phyloP scores from a whole-genome alignment of 2,329 filamentous ascomycete genomes.

The Parasarocladium wereldwijsianum region DNA sequence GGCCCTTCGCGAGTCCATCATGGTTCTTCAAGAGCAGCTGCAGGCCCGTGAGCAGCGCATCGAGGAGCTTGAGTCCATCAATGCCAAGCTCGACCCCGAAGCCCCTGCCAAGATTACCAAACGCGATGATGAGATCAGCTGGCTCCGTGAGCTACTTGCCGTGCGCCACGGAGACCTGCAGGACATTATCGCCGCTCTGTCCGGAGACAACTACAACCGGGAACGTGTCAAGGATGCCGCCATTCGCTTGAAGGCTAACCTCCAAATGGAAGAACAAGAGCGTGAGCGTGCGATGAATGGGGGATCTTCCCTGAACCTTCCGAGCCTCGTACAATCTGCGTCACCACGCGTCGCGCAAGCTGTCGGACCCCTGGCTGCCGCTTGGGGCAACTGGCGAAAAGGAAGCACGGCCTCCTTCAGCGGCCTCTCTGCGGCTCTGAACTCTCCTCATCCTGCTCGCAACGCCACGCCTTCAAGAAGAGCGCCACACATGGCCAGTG shows the following conservation, averaged over 20 bases:
- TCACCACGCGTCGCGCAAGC: conserved; percentile 75
- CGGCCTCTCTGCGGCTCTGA: conserved; percentile 31
- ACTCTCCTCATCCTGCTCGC: conserved; percentile 24
- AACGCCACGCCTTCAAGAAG: conserved; percentile 47
- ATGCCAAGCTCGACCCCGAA: conserved; percentile 58
- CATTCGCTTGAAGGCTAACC: conserved; percentile 81
- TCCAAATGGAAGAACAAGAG: conserved; percentile 97
- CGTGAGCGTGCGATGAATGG: conserved; percentile 71
- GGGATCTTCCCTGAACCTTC: conserved; percentile 50
- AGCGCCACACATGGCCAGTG: conserved; percentile 34
- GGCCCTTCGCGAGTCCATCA: conserved; percentile 86
- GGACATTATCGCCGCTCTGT: conserved; percentile 74
- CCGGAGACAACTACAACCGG: conserved; percentile 60
- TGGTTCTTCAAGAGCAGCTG: conserved; percentile 90
- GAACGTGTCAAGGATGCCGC: conserved; percentile 76
- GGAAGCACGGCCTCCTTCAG: conserved; percentile 36
- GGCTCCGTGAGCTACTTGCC: conserved; percentile 84
- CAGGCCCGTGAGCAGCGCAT: conserved; percentile 86
- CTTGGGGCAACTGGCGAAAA: conserved; percentile 91
- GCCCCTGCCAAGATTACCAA: conserved; percentile 74
- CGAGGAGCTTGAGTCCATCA: conserved; percentile 65
- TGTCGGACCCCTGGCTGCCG: conserved; percentile 65
- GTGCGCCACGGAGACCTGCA: conserved; percentile 84
- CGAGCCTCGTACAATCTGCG: conserved; percentile 64
- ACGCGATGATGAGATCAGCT: conserved; percentile 83